phyloP scores from a whole-genome alignment of 345 rosid genomes.

The Ailanthus altissimus region DNA sequence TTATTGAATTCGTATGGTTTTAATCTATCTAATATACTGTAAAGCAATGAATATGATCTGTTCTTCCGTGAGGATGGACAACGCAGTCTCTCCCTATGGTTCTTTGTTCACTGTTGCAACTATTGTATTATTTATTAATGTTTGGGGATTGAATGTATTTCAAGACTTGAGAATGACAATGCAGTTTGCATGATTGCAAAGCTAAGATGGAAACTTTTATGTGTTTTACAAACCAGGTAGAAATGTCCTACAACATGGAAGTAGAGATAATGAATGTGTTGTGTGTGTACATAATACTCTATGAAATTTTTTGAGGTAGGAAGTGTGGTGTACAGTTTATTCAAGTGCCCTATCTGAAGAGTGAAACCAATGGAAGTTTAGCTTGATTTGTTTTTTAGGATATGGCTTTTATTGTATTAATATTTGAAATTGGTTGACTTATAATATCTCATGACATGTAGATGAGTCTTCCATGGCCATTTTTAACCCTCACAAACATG shows the following conservation, averaged over 20 bases:
- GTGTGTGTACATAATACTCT: background rate
- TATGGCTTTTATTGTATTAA: background rate
- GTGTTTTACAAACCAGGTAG: background rate
- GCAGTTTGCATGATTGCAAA: background rate
- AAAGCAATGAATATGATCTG: background rate
- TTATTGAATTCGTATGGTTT: background rate
- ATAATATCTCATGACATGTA: background rate
- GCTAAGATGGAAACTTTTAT: background rate
- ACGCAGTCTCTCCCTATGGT: background rate
- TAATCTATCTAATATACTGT: background rate
- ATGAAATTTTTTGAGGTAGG: background rate
- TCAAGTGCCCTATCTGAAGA: background rate
- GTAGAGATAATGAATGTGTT: background rate
- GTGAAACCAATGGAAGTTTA: background rate
- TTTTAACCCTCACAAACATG: background rate
- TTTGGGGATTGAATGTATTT: background rate
- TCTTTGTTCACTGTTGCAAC: background rate
- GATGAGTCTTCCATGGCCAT: background rate
- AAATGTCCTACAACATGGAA: background rate
- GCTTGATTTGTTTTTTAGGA: background rate
- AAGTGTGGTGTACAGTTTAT: background rate
- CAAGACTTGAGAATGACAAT: background rate
- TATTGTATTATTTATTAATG: background rate
- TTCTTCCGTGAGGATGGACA: background rate
- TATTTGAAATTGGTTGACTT: background rate